A percentile compares a stretch with the other conserved stretches of the same genome.
These are phyloP conservation scores for Trametes coccinea DNA, from an alignment of 768 basidiomycete genomes.

Conservation along the genomic window DNA sequence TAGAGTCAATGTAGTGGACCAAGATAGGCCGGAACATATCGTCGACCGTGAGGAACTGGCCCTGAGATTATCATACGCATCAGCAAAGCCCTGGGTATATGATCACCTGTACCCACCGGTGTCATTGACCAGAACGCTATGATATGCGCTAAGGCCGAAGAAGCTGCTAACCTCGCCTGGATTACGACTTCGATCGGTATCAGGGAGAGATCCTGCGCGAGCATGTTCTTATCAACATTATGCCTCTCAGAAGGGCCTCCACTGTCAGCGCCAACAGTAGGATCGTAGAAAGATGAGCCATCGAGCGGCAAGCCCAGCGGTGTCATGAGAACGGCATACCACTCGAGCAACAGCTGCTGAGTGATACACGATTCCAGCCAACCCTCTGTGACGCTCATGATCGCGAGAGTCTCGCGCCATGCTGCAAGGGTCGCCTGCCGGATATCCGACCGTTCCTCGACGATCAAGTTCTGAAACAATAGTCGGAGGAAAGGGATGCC, in stretches of 20 bases:
- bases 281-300: slow-evolving; percentile 63
- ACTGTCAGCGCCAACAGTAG: slow-evolving; percentile 48
- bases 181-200: slow-evolving; percentile 74
- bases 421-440: slow-evolving; percentile 69
- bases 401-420: slow-evolving; percentile 71
- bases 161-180: slow-evolving; percentile 76
- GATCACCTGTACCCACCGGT: slow-evolving; percentile 26
- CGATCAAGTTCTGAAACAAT: slow-evolving; percentile 90
- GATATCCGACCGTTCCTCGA: slow-evolving; percentile 87
- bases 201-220: slow-evolving; percentile 85
- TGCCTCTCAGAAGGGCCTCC: slow-evolving; percentile 63
- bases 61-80: neutral
- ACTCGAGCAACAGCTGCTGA: slow-evolving; percentile 67
- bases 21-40: slow-evolving; percentile 76
- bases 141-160: slow-evolving; percentile 73
- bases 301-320: slow-evolving; percentile 84
- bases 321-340: slow-evolving; percentile 88
- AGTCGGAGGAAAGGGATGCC: slow-evolving; percentile 73
- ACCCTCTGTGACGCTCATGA: slow-evolving; percentile 47
- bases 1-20: slow-evolving; percentile 77
- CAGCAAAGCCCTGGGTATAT: neutral
- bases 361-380: slow-evolving; percentile 55
- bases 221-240: slow-evolving; percentile 96
- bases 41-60: slow-evolving; percentile 44
- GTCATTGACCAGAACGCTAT: slow-evolving; percentile 66